Evolutionary conservation across 805 yeast genomes (phyloP), one percentile per base, ranked within the genome.

Genomic region (Cyberlindnera mycetangii): DNA sequence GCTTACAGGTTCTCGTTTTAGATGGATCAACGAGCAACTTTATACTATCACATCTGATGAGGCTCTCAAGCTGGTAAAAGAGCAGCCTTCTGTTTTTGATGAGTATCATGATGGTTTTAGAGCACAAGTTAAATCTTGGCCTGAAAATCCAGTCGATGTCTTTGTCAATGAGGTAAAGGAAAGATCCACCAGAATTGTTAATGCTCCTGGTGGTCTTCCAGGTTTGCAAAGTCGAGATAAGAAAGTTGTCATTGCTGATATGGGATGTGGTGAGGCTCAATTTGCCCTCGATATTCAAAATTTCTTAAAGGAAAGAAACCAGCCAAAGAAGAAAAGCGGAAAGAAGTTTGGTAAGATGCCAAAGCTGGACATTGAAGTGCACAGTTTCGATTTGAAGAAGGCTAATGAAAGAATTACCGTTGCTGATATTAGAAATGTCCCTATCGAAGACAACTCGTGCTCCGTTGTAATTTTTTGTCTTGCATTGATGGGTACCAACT

Each of bases 241-340:
- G 37, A 74, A 75, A 47, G 81, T 92, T 30, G 89, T 85, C 3
- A 76, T 93, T 47, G 97, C 98, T 0, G 99, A 93, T 68, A 92
- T 93, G 98, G 99, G 99, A 10, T 93, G 99, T 65, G 99, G 99
- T 44, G 99, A 93, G 65, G 99, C 98, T 0, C 85, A 86, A 56
- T 74, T 93, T 37, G 81, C 96, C 1, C 65, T 72, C 32, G 86
- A 89, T 54, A 74, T 87, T 40, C 70, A 70, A 40, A 71, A 74
- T 9, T 76, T 76, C 54, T 67, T 76, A 48, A 67, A 67, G 39
- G 56, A 60, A 18, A 56, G 54, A 47, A 64, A 61, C 37, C 62
- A 59, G 21, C 42, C 42, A 25, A 60, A 59, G 25, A 64, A 67
- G 48, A 67, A 67, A 42, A 58, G 71, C 35, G 58, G 71, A 35